These are phyloP conservation scores for Fusarium phyllophilum DNA, from an alignment of 2,329 filamentous ascomycete species.

Conservation along the genomic window DNA sequence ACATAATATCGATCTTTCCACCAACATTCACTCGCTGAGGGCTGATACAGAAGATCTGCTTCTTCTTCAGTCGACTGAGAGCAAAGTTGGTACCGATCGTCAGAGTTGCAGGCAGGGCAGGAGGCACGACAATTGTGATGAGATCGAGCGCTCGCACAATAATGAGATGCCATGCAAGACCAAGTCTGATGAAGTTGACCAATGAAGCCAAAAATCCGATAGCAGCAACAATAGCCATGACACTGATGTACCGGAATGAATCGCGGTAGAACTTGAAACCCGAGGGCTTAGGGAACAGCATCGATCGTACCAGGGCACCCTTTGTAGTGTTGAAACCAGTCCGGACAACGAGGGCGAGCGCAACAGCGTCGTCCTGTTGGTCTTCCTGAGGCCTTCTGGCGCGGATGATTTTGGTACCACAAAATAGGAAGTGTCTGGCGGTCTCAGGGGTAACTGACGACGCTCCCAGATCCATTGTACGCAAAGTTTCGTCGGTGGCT, in stretches of 20 bases:
- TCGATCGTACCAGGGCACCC: conserved; percentile 92
- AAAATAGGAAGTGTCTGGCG: conserved; percentile 91
- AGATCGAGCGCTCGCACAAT: conserved; percentile 91
- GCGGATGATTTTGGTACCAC: conserved; percentile 93
- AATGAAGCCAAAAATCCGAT: conserved; percentile 92
- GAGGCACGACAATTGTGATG: conserved; percentile 97
- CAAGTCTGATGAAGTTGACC: conserved; percentile 89
- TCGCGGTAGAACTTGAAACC: conserved; percentile 99
- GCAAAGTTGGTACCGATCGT: conserved; percentile 98
- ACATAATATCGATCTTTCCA: conserved; percentile 94
- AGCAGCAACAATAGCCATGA: conserved; percentile 88
- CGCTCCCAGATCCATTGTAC: conserved; percentile 78
- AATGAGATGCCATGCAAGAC: conserved; percentile 88
- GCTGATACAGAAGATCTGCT: conserved; percentile 97
- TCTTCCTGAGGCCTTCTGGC: conserved; percentile 88
- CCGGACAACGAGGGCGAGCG: conserved; percentile 88
- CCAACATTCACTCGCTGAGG: conserved; percentile 97
- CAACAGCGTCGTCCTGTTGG: conserved; percentile 86
- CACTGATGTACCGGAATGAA: conserved; percentile 96
- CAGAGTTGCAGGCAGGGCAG: conserved; percentile 90
- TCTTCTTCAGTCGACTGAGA: conserved; percentile 82
- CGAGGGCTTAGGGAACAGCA: conserved; percentile 98
- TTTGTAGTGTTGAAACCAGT: conserved; percentile 99
- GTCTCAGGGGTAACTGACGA: conserved; percentile 85
- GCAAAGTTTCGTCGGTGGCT: conserved; percentile 82